Evolutionary conservation across 208 protist species (phyloP), one percentile per base, ranked within the genome.

Genomic region (Acanthamoeba healyi): DNA sequence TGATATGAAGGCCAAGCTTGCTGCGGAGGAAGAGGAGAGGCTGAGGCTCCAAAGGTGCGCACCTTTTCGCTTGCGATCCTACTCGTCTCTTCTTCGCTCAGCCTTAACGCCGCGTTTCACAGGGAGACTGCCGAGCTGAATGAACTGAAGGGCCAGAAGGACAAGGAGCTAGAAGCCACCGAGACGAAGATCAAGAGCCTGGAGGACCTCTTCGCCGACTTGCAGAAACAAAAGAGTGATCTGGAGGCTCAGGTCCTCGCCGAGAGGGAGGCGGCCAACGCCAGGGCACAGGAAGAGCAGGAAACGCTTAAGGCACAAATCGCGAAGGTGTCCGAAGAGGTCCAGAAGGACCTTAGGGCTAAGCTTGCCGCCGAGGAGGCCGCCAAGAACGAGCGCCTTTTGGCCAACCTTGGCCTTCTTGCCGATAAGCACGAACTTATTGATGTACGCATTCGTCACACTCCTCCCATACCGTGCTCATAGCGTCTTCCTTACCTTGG

Each of bases 1-100:
- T 22, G 72, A 82, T 17, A 36, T 82, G n/a, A 82, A 82, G 72
- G 36, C 72, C 36, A 82, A 82, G 36, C 72, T 82, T 24, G 40
- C 36, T 14, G 42, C 36, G 14, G 34, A 82, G 42, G 72, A 82
- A 22, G 72, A 82, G 72, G 72, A 82, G 72, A 82, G 36, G 61
- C 61, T 36, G 29, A 67, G 61, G 29, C 61, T 67, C 29, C 61
- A 67, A 34, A 67, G 54, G 54, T 61, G 54, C 54, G 54, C 24
- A 19, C 54, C 24, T 7, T 15, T 61, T 61, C 22, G 5, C 54
- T 61, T 19, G 10, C 54, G 17, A 24, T 49, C 44, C 44, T 61
- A 19, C 2, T 24, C 54, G 24, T 2, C 19, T 7, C 19, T n/a
- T 24, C 19, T n/a, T 61, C 17, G 12, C 4, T 19, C 24, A 61